These are phyloP conservation scores for Lablab purpureus DNA, from an alignment of 306 rosid genomes.

Conservation along the genomic window DNA sequence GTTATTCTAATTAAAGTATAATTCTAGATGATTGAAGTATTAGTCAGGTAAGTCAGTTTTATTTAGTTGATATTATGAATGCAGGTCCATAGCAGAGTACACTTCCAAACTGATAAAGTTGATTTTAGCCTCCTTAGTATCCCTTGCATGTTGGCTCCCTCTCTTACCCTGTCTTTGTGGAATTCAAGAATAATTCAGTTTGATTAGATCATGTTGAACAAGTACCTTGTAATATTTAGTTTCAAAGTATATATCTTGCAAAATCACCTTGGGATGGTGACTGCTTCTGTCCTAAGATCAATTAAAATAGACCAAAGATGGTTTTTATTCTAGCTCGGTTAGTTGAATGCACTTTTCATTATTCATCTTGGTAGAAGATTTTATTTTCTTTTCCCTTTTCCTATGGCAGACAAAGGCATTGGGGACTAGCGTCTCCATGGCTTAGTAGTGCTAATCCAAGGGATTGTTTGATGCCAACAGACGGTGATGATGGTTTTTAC, in stretches of 20 bases:
- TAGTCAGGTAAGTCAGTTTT: constrained; percentile 9
- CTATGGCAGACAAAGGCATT: constrained; percentile 67
- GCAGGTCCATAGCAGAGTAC: neutral
- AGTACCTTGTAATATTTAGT: neutral
- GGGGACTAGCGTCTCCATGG: constrained; percentile 87
- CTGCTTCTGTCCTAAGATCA: neutral
- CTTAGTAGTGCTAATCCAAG: constrained; percentile 71
- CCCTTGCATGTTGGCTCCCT: constrained; percentile 13
- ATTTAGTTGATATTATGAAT: constrained; percentile 7
- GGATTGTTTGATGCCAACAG: constrained; percentile 78
- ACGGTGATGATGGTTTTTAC: constrained; percentile 87
- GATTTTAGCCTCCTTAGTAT: constrained; percentile 21
- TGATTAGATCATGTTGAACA: constrained; percentile 6
- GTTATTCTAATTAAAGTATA: neutral
- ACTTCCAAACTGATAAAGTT: constrained; percentile 18
- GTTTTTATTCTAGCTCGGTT: constrained; percentile 24
- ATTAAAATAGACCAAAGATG: constrained; percentile 29
- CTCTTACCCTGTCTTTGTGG: neutral
- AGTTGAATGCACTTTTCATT: constrained; percentile 1
- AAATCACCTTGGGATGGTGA: neutral
- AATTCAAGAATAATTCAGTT: neutral
- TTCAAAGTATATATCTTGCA: constrained; percentile 5
- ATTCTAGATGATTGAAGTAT: constrained; percentile 10
- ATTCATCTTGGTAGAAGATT: constrained; percentile 28
- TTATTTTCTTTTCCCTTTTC: constrained; percentile 37